Percentiles rank a stretch among this genome's conserved stretches.
These are phyloP conservation scores for Styphnolobium japonicum DNA, from an alignment of 306 rosid species.

Conservation along the genomic window DNA sequence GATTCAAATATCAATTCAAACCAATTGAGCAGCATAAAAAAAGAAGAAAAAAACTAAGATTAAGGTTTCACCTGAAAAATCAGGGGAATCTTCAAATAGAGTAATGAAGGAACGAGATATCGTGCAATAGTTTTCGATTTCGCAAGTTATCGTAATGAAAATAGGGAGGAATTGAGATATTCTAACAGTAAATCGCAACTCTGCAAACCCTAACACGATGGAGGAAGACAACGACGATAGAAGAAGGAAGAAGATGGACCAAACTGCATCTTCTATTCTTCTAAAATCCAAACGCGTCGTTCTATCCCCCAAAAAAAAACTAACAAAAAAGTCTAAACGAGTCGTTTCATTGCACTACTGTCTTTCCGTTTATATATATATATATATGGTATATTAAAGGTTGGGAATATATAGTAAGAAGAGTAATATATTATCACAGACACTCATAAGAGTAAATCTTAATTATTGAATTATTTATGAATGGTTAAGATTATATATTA, in stretches of 20 bases:
- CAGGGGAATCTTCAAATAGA: slow-evolving; percentile 11
- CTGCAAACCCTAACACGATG: slow-evolving; percentile 32
- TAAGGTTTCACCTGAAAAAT: slow-evolving; percentile 28
- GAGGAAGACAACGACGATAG: neutral
- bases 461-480: too few relatives aligned
- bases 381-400: too few relatives aligned
- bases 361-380: too few relatives aligned
- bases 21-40: neutral
- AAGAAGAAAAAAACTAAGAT: neutral
- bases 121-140: neutral
- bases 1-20: neutral
- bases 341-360: too few relatives aligned
- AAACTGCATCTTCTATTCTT: neutral
- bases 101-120: neutral
- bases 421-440: too few relatives aligned
- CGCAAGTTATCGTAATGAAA: neutral
- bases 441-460: too few relatives aligned
- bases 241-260: neutral
- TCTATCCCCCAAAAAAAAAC: too few relatives aligned
- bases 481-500: too few relatives aligned
- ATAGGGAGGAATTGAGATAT: neutral
- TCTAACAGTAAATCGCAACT: slow-evolving; percentile 3
- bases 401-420: too few relatives aligned
- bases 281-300: neutral
- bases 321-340: too few relatives aligned